Percentiles rank a stretch among this genome's conserved stretches.
Evolutionary conservation across 495 filamentous ascomycete species (phyloP).

Genomic region (Pseudoneurospora amorphoporcata): DNA sequence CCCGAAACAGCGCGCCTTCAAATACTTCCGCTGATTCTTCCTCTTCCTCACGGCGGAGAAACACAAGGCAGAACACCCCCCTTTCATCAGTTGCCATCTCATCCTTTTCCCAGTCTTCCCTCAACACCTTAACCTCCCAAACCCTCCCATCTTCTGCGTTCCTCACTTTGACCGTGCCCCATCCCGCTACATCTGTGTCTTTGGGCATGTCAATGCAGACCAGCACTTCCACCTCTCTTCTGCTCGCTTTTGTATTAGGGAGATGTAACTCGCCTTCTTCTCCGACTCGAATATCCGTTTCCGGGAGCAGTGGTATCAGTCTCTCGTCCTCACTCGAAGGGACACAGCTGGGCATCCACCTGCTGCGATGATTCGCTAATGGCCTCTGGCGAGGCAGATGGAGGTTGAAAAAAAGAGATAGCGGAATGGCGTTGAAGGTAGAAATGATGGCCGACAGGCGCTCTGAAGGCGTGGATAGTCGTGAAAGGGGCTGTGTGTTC

Average conservation of each 20-base stretch:
- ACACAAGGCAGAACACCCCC: neutral
- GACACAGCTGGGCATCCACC: constrained; percentile 11
- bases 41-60: neutral
- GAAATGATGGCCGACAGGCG: constrained; percentile 13
- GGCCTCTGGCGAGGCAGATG: constrained; percentile 9
- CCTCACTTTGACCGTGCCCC: neutral
- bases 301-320: neutral
- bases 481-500: constrained; percentile 9
- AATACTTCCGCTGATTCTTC: neutral
- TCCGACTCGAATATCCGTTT: constrained; percentile 7
- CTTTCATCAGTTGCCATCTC: neutral
- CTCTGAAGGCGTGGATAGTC: constrained; percentile 8
- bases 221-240: constrained; percentile 9
- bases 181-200: neutral
- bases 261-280: constrained; percentile 8
- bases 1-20: neutral
- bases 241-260: constrained; percentile 14
- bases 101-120: neutral
- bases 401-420: constrained; percentile 13
- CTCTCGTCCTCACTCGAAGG: constrained; percentile 6
- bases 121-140: neutral
- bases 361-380: constrained; percentile 6
- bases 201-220: constrained; percentile 8
- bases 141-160: neutral
- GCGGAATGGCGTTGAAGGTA: constrained; percentile 13